Evolutionary conservation across 371 early-diverging fungal genomes (phyloP), one percentile per base, ranked within the genome.

Genomic region (Rhizopus arrhizus): DNA sequence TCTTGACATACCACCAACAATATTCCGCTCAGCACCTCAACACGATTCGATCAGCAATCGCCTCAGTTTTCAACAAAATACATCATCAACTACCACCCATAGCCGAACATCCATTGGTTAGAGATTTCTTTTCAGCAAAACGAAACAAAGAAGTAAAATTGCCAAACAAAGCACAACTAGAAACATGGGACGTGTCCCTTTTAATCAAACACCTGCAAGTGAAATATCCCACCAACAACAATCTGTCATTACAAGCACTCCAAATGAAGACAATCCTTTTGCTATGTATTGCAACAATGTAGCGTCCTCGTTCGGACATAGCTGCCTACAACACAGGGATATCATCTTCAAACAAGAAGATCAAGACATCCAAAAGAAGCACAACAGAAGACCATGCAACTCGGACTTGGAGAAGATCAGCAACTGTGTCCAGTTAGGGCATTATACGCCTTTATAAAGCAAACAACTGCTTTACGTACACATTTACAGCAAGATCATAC

Each of bases 241-340:
- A 35, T 5, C 28, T 53, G 13, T 34, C 45, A n/a, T 3, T 56
- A 13, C 15, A 42, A n/a, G 1, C 15, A 10, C 42, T 62, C 31
- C 63, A 63, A 53, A 15, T 22, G 34, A 63, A 63, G 42, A 16
- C 28, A 5, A 36, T 63, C 1, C 15, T 57, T 11, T 57, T 63
- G 12, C n/a, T 63, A n/a, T 63, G 58, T 15, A 31, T 63, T 3
- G 8, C 10, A 1, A 63, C 58, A 16, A 63, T 57, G 63, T 43
- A 53, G 57, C 22, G 53, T 15, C 63, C 57, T 11, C 22, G 63
- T 41, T 15, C 6, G 1, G 58, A 53, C 32, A 63, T 57, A 13
- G 58, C 2, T 8, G 52, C 13, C 7, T 57, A 15, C 58, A 57
- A 53, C 15, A 52, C 11, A 5, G 63, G 28, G 43, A 62, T 56